Percentiles rank a stretch among this genome's conserved stretches.
These are phyloP conservation scores for sunflower (Helianthus annuus) DNA, from an alignment of 129 eudicot genomes.

Conservation along the genomic window HanXRQr2.0-SUNRISE NC_035437.2:71851406-71851905, in stretches of 20 bases:
- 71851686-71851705: no score
- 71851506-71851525: conserved; percentile 53
- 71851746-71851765: no score
- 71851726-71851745: no score
- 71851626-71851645: conserved; percentile 2
- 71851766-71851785: no score
- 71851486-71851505: conserved; percentile 59
- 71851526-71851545: conserved; percentile 61
- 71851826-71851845: no score
- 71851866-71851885: no score
- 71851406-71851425: conserved; percentile 52
- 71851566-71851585: neutral
- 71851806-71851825: no score
- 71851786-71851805: no score
- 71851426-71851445: conserved; percentile 73
- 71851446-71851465: conserved; percentile 65
- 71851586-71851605: neutral
- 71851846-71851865: no score
- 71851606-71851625: neutral
- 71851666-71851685: conserved; percentile 89
- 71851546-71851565: conserved; percentile 33
- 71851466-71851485: conserved; percentile 58
- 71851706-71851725: no score
- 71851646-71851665: conserved; percentile 85
- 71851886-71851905: no score